Evolutionary conservation across 2,329 filamentous ascomycete species (phyloP), one percentile per base, ranked within the genome.

Genomic region (Cytospora piceicola): DNA sequence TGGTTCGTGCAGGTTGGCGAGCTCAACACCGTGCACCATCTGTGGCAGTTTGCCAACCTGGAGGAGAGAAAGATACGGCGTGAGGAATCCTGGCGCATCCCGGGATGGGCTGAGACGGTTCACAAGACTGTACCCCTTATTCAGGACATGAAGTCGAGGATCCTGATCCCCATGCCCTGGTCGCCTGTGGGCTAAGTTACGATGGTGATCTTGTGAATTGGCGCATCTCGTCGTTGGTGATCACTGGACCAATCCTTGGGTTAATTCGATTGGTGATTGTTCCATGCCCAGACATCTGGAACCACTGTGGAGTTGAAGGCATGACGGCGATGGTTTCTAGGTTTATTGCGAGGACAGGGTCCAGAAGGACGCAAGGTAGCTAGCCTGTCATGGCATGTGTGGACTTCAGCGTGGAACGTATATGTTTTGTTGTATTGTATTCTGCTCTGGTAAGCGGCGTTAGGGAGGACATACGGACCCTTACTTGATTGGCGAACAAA

Each of bases 1-100:
- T 99, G 95, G 95, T 99, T 99, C 74, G 94, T 97, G 51, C 95
- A 99, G 81, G 94, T 99, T 73, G 95, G 95, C 68, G 94, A 97
- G 62, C 84, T 99, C 69, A 99, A 99, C 81, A 97, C 93, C 0
- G 95, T 99, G 39, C 94, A 99, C 78, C 94, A 98, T 77, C 85
- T 99, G 27, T 99, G 95, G 95, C 95, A 99, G 76, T 99, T 98
- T 82, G 94, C 94, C 71, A 92, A 99, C 77, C 80, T 99, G 67
- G 94, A 98, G 79, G 95, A 98, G 81, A 88, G 95, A 70, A 95
- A 96, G 78, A 81, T 91, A 42, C 87, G 93, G 70, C 87, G 95
- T 70, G 95, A 99, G 83, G 88, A 96, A 84, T 97, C 94, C 77
- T 99, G 95, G 95, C 88, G 88, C 70, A 88, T 96, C 51, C 91